Conservation (phyloP, 73 alveolate species). For the Blepharisma japonicum region DNA sequence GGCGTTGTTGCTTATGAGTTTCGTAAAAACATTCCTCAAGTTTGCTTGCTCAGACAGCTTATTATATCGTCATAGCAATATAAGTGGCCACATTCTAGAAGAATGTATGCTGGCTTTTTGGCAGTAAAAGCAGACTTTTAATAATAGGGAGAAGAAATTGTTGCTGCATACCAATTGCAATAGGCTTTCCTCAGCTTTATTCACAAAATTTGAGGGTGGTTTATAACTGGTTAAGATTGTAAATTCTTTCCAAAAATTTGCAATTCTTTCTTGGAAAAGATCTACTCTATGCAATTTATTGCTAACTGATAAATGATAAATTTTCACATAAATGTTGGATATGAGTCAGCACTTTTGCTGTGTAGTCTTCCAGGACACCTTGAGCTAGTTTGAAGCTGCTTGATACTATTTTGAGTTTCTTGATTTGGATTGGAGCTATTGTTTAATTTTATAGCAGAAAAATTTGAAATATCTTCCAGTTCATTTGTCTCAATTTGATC, state of each 20-base stretch:
- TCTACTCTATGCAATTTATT: not conserved
- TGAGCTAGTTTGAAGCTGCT: too few relatives aligned
- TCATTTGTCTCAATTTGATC: too few relatives aligned
- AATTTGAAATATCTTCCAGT: too few relatives aligned
- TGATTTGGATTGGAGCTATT: too few relatives aligned
- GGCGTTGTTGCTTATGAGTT: not conserved
- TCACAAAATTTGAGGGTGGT: not conserved
- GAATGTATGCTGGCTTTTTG: not conserved
- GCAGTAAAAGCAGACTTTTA: not conserved
- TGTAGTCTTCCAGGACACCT: too few relatives aligned
- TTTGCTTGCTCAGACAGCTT: not conserved
- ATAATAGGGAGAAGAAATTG: not conserved
- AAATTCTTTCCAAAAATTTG: slow-evolving; percentile 13
- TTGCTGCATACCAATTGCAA: not conserved
- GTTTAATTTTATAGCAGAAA: too few relatives aligned
- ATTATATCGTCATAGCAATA: not conserved
- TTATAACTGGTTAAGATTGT: not conserved
- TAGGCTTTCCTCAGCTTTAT: too few relatives aligned
- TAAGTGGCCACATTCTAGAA: not conserved
- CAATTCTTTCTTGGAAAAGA: not conserved
- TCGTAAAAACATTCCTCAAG: not conserved
- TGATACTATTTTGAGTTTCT: too few relatives aligned
- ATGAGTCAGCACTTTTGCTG: not conserved
- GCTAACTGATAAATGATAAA: not conserved
- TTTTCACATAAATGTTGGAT: not conserved